Evolutionary conservation across 2,329 filamentous ascomycete genomes (phyloP).

Genomic region (Trichoderma harzianum): DNA sequence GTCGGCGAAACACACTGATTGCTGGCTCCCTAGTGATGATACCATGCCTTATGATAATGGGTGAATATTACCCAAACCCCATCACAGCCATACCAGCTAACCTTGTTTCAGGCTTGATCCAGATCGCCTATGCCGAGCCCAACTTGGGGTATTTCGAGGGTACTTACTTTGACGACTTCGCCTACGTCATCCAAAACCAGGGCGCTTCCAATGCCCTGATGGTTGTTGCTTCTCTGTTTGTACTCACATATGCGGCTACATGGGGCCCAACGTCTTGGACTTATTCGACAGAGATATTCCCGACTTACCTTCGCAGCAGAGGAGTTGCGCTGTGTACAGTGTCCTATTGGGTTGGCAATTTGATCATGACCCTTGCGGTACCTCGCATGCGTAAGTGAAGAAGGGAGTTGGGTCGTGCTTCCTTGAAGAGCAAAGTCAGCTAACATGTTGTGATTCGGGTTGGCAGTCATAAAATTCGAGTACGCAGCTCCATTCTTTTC

Average conservation of each 20-base stretch:
- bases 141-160: not conserved
- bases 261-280: constrained; percentile 46
- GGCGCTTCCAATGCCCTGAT: constrained; percentile 59
- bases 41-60: constrained; percentile 60
- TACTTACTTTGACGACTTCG: constrained; percentile 31
- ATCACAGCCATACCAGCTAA: not conserved
- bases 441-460: not conserved
- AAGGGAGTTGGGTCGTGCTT: not conserved
- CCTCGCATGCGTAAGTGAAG: constrained; percentile 46
- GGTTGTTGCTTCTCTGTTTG: constrained; percentile 60
- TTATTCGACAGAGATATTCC: constrained; percentile 47
- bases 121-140: not conserved
- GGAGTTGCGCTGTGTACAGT: constrained; percentile 43
- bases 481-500: not conserved
- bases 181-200: constrained; percentile 55
- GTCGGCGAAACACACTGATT: constrained; percentile 55
- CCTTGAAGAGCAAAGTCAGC: not conserved
- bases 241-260: constrained; percentile 43
- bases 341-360: constrained; percentile 36
- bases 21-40: constrained; percentile 57
- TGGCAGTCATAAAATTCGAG: not conserved
- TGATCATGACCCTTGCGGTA: constrained; percentile 33
- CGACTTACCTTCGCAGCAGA: constrained; percentile 41
- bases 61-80: constrained; percentile 27
- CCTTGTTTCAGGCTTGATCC: not conserved